Percentiles rank a stretch among this genome's conserved stretches.
These are phyloP conservation scores for Paxillus ammoniavirescens DNA, from an alignment of 768 basidiomycete species.

Conservation along the genomic window DNA sequence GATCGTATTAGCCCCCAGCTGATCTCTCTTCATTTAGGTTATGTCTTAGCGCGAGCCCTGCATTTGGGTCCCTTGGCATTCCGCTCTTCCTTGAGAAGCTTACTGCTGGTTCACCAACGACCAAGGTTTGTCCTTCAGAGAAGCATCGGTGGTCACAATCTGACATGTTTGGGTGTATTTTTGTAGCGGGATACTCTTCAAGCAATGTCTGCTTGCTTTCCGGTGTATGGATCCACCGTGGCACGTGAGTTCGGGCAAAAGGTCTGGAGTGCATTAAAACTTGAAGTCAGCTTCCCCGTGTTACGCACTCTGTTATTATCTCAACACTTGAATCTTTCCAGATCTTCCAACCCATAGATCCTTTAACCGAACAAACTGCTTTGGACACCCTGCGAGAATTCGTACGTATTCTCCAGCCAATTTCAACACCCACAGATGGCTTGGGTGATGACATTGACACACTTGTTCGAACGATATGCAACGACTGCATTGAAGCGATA, in stretches of 20 bases:
- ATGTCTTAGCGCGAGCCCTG: conserved; percentile 77
- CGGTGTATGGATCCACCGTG: conserved; percentile 72
- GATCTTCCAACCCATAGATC: conserved; percentile 93
- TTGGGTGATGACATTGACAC: conserved; percentile 42
- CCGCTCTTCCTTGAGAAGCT: conserved; percentile 93
- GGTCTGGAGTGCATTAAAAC: conserved; percentile 88
- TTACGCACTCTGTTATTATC: neutral
- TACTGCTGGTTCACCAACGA: conserved; percentile 70
- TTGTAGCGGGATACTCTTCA: conserved; percentile 82
- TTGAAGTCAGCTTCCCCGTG: conserved; percentile 59
- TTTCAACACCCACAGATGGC: conserved; percentile 36
- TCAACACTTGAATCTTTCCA: conserved; percentile 29
- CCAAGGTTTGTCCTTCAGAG: conserved; percentile 57
- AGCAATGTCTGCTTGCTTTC: conserved; percentile 73
- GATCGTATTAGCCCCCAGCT: neutral
- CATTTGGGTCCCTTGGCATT: conserved; percentile 81
- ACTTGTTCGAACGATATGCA: conserved; percentile 71
- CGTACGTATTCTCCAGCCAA: conserved; percentile 68
- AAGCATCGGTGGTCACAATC: neutral
- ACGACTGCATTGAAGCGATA: conserved; percentile 77
- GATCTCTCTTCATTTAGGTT: conserved; percentile 32
- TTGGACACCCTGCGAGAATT: conserved; percentile 69
- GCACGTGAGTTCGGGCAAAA: conserved; percentile 65
- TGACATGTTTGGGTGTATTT: conserved; percentile 3
- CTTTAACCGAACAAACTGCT: conserved; percentile 69